Percentiles rank a stretch among this genome's conserved stretches.
Evolutionary conservation across 768 basidiomycete genomes (phyloP).

Genomic region (Tylopilus sp.): DNA sequence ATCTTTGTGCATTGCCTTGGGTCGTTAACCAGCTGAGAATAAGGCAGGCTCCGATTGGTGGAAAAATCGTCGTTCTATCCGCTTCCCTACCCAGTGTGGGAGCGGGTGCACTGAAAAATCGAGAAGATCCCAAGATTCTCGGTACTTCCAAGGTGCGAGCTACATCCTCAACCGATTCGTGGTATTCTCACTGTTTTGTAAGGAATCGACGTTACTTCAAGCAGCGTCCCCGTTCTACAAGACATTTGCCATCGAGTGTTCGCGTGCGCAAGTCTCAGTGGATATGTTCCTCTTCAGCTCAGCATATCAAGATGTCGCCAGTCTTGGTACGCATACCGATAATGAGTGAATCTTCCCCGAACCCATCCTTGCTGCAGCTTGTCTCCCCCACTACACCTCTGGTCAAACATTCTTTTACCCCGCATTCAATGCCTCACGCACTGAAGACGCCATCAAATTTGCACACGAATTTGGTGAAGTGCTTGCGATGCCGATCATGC

Average conservation of each 20-base stretch:
- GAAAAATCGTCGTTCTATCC: conserved; percentile 87
- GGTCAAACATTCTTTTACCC: conserved; percentile 99
- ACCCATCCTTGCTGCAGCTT: conserved; percentile 48
- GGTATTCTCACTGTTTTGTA: conserved; percentile 3
- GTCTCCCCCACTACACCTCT: conserved; percentile 93
- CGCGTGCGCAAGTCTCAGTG: conserved; percentile 92
- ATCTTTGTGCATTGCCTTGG: conserved; percentile 10
- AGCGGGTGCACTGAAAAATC: conserved; percentile 87
- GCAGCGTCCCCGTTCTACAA: conserved; percentile 97
- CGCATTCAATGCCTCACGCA: conserved; percentile 90
- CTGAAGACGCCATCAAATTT: conserved; percentile 97
- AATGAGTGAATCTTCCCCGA: neutral
- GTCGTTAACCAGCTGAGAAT: neutral
- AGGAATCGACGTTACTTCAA: conserved; percentile 92
- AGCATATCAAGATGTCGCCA: conserved; percentile 92
- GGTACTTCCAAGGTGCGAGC: conserved; percentile 81
- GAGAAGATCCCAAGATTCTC: conserved; percentile 94
- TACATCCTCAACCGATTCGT: neutral
- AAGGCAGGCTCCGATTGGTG: conserved; percentile 81
- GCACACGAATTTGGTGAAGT: conserved; percentile 96
- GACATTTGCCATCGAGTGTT: conserved; percentile 98
- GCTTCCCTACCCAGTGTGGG: conserved; percentile 86
- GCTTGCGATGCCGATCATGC: conserved; percentile 88
- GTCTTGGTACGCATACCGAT: conserved; percentile 53
- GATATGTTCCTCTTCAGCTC: conserved; percentile 99